Base-by-base conservation (phyloP, 169 alveolate genomes). In the Plasmodium coatneyi region DNA sequence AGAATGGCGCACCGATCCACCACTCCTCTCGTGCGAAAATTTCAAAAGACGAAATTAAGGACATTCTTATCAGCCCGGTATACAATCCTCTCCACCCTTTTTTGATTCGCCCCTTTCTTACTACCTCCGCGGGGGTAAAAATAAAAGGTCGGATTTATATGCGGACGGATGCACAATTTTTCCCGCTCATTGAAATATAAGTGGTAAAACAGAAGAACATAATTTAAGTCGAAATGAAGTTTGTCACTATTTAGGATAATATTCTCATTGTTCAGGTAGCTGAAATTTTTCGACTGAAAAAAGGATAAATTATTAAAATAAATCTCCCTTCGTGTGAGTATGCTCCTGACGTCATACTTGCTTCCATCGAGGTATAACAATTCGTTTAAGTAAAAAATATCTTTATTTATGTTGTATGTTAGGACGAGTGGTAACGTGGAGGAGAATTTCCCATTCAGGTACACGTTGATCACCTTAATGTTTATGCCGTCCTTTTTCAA, bases 361-460 rank as follows among this genome's bases (percentile, higher is more conserved):
- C 12, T 74, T 41, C 46, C 71, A 89, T 89, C 72, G 22, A 89
- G 5, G 81, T 89, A 89, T 22, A 60, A 36, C 52, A 79, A 30
- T 36, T 89, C 71, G 52, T 89, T 89, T 41, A 89, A 19, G 71
- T 79, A 89, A 32, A 79, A 89, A 19, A 39, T 36, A n/a, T 89
- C 43, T 49, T 79, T 89, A 79, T 36, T 79, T 89, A 89, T 52
- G 56, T 89, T 89, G 49, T 89, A 89, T 5, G 72, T 89, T 89
- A 89, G 60, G 60, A 14, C 36, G 28, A 89, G 71, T 7, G 94
- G 94, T 36, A 89, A 16, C 3, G 94, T 71, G 14, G 56, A 25
- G 82, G 49, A 89, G 43, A 54, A 79, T 46, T 89, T 89, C 49
- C 94, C 94, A 89, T 89, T 89, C 71, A 89, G 36, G 49, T 71